Base-by-base conservation (phyloP, 768 basidiomycete species). In the Clitopilus hobsonii region DNA sequence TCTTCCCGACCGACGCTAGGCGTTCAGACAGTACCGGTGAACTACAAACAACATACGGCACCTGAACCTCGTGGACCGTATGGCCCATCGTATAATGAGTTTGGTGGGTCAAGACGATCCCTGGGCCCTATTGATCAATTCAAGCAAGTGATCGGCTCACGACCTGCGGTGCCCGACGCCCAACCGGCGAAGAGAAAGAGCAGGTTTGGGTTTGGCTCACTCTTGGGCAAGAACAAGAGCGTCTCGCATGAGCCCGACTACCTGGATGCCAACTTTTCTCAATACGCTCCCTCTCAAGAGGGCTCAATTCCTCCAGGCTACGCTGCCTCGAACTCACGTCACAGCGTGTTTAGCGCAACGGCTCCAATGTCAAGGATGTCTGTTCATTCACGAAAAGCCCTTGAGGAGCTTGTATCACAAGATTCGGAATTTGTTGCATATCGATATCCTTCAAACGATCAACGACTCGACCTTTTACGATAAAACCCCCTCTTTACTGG, bases 401-500 rank as follows among this genome's bases (percentile, higher is more conserved):
- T 91, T 53, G 88, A 89, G 61, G 83, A 86, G 61, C 76, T 90
- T 20, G 89, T 94, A n/a, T 79, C 86, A n/a, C 91, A 89, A 69
- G 90, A 91, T 66, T 69, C 81, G 2, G 88, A 92, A 16, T 93
- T 94, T 64, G 84, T 93, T 56, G 89, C 91, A 3, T 92, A 93
- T 66, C 83, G 91, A 36, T 94, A 94, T 68, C 91, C 91, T 6
- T 91, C 90, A 13, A 81, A 77, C 58, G 85, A 88, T 60, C 85
- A 89, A 61, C 82, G 79, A 32, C 63, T 88, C 58, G 84, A 85
- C 65, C 74, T 89, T 38, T 62, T 88, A 54, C 81, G 77, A 61
- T 81, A 65, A 71, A n/a, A n/a, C n/a, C n/a, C n/a, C n/a, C n/a
- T n/a, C n/a, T n/a, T n/a, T n/a, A n/a, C n/a, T n/a, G n/a, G n/a